Base-by-base conservation (phyloP, 1,284 basidiomycete species). In the Rhodotorula sp. region DNA sequence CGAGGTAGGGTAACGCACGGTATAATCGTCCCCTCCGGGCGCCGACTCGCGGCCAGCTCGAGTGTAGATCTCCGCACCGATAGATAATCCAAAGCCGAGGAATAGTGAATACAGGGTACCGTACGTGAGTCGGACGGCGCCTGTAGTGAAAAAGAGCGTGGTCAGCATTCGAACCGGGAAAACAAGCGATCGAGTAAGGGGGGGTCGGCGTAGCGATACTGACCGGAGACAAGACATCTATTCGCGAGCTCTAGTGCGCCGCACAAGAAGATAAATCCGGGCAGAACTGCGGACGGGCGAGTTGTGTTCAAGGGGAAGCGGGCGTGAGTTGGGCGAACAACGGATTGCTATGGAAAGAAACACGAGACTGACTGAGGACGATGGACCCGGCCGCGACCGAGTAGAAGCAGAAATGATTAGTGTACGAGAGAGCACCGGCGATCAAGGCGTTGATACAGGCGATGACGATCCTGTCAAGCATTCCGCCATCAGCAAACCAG, bases 71-170 rank as follows among this genome's bases (percentile, higher is more conserved):
- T 89, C 84, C 0, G 86, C 88, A 14, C 90, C 90, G 68, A 92
- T 89, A 18, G 89, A 86, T n/a, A 93, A 85, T 6, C 91, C 91
- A 77, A 93, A 93, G 0, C 90, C 90, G 24, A 93, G 84, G 83
- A 92, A 91, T 26, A 73, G 71, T 1, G 59, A 59, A 45, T 72
- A 72, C 18, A 72, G 62, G 12, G 68, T 57, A 5, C 67, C 66
- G 64, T 69, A 95, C 70, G 91, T 91, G 26, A 95, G 83, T 51
- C 91, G 86, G 48, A 95, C 91, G 29, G 90, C 88, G 29, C 54
- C 89, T 4, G 51, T 24, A 49, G 48, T 15, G 12, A n/a, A 53
- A 4, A 22, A 53, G 1, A 53, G 51, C 12, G 24, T n/a, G 26
- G 24, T 53, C n/a, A n/a, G 51, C 37, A 42, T 42, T 42, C 14